phyloP scores from a whole-genome alignment of 805 yeast genomes.

The Komagataella mondaviorum region DNA sequence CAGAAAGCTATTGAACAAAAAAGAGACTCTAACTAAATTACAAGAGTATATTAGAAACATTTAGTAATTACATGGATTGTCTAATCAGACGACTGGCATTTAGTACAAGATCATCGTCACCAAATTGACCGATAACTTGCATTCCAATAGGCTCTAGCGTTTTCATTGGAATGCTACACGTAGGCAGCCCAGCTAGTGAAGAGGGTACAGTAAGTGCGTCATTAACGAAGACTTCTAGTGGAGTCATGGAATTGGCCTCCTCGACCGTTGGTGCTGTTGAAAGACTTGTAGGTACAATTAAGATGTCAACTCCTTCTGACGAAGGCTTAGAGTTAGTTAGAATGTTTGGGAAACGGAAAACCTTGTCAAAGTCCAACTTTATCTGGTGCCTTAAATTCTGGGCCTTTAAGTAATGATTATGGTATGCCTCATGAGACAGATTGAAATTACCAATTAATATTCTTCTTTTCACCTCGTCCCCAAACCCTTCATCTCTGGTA shows the following conservation, averaged over 20 bases:
- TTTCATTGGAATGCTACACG: conserved; percentile 58
- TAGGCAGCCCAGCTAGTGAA: conserved; percentile 84
- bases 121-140: conserved; percentile 78
- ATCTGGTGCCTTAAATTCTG: conserved; percentile 47
- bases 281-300: conserved; percentile 64
- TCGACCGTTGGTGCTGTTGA: conserved; percentile 38
- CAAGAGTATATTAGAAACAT: conserved; percentile 10
- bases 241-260: conserved; percentile 30
- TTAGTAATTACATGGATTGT: background rate
- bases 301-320: conserved; percentile 44
- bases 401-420: conserved; percentile 69
- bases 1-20: conserved; percentile 34
- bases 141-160: conserved; percentile 36
- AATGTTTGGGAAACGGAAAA: conserved; percentile 42
- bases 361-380: conserved; percentile 48
- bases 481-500: conserved; percentile 59
- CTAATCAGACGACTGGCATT: background rate
- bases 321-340: conserved; percentile 12
- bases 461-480: conserved; percentile 73
- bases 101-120: conserved; percentile 59
- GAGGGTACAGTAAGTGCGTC: conserved; percentile 86
- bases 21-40: conserved; percentile 20
- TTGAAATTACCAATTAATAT: conserved; percentile 80
- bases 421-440: conserved; percentile 58
- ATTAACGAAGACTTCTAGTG: conserved; percentile 34